These are phyloP conservation scores for Leccinum disarticulatum DNA, from an alignment of 768 basidiomycete species.

Conservation along the genomic window DNA sequence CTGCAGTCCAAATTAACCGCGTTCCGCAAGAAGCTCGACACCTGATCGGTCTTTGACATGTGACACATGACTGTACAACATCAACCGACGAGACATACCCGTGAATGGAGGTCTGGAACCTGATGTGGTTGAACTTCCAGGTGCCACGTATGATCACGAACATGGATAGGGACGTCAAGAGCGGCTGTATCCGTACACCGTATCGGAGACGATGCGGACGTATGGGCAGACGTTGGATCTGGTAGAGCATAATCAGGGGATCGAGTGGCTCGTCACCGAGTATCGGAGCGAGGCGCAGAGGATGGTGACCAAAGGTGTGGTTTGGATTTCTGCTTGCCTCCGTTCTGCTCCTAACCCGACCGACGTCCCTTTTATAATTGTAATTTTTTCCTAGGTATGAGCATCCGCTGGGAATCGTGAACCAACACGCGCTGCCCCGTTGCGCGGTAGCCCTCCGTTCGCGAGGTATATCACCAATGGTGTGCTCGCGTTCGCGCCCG, in stretches of 20 bases:
- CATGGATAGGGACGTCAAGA: constrained; percentile 97
- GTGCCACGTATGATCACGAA: constrained; percentile 94
- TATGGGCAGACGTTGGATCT: constrained; percentile 75
- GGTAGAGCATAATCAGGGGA: no score
- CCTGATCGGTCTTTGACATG: constrained; percentile 92
- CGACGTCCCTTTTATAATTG: neutral
- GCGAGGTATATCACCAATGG: constrained; percentile 62
- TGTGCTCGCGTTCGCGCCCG: constrained; percentile 28
- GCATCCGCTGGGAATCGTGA: constrained; percentile 94
- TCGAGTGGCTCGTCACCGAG: constrained; percentile 80
- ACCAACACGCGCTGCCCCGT: constrained; percentile 63
- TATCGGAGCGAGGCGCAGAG: constrained; percentile 90
- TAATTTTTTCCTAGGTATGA: constrained; percentile 64
- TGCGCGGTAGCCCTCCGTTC: constrained; percentile 46
- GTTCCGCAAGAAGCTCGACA: constrained; percentile 57
- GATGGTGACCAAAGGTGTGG: constrained; percentile 85
- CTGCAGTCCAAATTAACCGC: no score
- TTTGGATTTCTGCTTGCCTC: neutral
- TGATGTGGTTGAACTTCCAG: constrained; percentile 94
- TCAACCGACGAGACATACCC: constrained; percentile 88
- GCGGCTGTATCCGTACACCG: constrained; percentile 95
- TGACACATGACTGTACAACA: constrained; percentile 96
- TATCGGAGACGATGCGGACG: constrained; percentile 98
- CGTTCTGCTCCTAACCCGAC: neutral
- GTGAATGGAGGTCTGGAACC: constrained; percentile 92